A percentile compares a stretch with the other conserved stretches of the same genome.
Conservation (phyloP, 228 moss, liverwort and hornwort genomes). For the Sphagnum fallax region DNA sequence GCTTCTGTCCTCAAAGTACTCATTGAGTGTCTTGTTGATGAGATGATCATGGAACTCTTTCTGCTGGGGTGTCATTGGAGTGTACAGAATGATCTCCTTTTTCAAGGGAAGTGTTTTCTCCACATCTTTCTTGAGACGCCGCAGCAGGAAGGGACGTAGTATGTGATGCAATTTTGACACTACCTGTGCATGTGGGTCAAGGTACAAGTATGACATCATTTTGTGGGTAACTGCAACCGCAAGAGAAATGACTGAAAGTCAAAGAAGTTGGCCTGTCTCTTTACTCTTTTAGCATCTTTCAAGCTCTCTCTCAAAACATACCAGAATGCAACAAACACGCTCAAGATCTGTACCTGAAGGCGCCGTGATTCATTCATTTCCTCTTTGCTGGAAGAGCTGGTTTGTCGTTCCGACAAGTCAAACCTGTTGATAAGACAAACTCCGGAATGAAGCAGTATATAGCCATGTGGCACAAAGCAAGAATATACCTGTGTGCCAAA, state of each 20-base stretch:
- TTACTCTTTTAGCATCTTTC: too few species aligned
- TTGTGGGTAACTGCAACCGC: too few species aligned
- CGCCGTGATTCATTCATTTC: slow-evolving; percentile 54
- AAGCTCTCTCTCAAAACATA: neutral
- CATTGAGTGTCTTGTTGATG: slow-evolving; percentile 49
- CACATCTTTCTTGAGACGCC: slow-evolving; percentile 83
- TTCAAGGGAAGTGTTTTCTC: slow-evolving; percentile 84
- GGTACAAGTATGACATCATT: neutral
- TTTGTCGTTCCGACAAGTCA: slow-evolving; percentile 59
- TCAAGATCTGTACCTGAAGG: slow-evolving; percentile 41
- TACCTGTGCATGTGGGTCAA: slow-evolving; percentile 27
- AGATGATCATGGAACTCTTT: slow-evolving; percentile 56
- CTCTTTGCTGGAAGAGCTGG: slow-evolving; percentile 23
- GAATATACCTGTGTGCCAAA: neutral
- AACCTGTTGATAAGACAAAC: slow-evolving; percentile 37
- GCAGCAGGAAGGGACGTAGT: slow-evolving; percentile 73
- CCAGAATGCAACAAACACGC: neutral
- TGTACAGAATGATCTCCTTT: slow-evolving; percentile 80
- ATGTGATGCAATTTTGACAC: slow-evolving; percentile 79
- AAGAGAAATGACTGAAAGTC: too few species aligned
- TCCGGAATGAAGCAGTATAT: too few species aligned
- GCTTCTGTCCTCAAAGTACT: slow-evolving; percentile 55
- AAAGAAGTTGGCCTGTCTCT: too few species aligned
- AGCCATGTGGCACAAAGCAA: neutral
- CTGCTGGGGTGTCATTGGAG: slow-evolving; percentile 62